Percentiles rank a stretch among this genome's conserved stretches.
Conservation (phyloP, 163 green algal species). For the Prototheca cutis region DNA sequence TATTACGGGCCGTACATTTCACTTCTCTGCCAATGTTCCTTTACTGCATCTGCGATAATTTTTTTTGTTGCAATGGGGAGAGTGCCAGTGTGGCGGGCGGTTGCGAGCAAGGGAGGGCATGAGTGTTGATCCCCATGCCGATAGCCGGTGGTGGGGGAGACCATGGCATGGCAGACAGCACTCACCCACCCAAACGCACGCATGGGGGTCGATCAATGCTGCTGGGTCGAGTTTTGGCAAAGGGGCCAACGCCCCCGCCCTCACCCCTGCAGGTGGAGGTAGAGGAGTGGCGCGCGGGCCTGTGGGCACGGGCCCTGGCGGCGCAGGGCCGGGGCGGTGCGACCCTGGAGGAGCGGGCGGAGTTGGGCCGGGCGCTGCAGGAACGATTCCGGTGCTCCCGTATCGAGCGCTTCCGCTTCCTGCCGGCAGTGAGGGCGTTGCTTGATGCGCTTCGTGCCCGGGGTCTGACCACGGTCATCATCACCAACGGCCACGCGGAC, state of each 20-base stretch:
- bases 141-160: no score
- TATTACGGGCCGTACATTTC: conserved; percentile 16
- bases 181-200: no score
- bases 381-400: conserved; percentile 14
- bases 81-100: no score
- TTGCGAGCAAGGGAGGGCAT: no score
- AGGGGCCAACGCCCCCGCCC: not conserved
- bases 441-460: conserved; percentile 9
- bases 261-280: conserved; percentile 16
- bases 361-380: conserved; percentile 10
- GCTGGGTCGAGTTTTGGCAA: no score
- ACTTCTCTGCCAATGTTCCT: no score
- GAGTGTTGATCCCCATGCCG: no score
- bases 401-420: conserved; percentile 17
- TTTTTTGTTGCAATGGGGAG: no score
- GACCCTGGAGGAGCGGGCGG: not conserved
- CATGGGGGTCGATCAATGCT: no score
- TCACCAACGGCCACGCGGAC: conserved; percentile 33
- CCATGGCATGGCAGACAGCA: no score
- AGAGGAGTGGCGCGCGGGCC: conserved; percentile 20
- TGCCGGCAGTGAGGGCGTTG: conserved; percentile 11
- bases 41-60: no score
- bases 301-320: conserved; percentile 17
- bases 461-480: conserved; percentile 20
- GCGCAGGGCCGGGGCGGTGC: not conserved